Conservation (phyloP, 768 basidiomycete species). For the Tubosaeta sp. region DNA sequence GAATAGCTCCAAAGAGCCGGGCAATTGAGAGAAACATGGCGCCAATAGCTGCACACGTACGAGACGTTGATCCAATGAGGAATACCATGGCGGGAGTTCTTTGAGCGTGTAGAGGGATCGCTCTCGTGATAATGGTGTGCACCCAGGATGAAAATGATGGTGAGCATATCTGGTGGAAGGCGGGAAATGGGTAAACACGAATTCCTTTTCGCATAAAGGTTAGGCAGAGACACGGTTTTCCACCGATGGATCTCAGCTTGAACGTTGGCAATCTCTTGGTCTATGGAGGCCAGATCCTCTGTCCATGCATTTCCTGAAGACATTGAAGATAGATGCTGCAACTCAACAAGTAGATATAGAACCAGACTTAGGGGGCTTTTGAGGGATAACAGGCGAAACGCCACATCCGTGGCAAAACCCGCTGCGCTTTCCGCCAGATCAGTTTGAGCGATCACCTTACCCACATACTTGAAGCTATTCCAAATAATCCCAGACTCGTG, state of each 20-base stretch:
- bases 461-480: too few relatives aligned
- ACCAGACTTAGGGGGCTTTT: too few relatives aligned
- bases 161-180: neutral
- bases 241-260: neutral
- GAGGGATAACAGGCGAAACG: too few relatives aligned
- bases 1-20: constrained; percentile 9
- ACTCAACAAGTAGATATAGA: too few relatives aligned
- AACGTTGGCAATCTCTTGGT: neutral
- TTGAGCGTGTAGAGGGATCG: neutral
- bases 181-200: neutral
- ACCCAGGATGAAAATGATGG: neutral
- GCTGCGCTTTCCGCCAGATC: too few relatives aligned
- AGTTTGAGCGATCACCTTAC: too few relatives aligned
- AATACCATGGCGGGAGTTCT: neutral
- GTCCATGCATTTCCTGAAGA: neutral
- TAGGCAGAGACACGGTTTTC: neutral
- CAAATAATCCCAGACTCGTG: too few relatives aligned
- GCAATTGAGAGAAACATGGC: neutral
- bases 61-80: neutral
- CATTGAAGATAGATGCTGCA: too few relatives aligned
- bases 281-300: neutral
- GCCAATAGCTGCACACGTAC: neutral
- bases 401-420: too few relatives aligned
- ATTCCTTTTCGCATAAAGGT: neutral
- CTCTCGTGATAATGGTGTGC: neutral